A percentile compares a stretch with the other conserved stretches of the same genome.
Conservation (phyloP, 2,329 filamentous ascomycete species). For the Hymenoscyphus infarciens region DNA sequence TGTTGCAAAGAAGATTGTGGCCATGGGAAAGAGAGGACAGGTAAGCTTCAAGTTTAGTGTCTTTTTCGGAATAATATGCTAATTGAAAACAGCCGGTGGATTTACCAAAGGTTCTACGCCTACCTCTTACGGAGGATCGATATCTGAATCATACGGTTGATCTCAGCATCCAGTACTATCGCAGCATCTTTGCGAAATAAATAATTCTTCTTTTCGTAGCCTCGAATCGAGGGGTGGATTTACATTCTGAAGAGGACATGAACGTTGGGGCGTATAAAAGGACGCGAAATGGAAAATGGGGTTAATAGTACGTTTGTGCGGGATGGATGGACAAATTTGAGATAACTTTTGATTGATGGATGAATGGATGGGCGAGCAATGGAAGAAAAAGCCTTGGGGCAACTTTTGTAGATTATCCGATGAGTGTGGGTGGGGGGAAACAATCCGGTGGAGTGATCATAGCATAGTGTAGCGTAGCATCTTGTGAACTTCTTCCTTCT, state of each 20-base stretch:
- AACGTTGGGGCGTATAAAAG: background rate
- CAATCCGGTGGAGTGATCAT: too few species aligned
- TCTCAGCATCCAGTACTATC: conserved; percentile 65
- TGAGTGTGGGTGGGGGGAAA: too few species aligned
- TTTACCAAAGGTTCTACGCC: conserved; percentile 49
- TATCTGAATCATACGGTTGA: conserved; percentile 68
- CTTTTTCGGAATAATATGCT: conserved; percentile 9
- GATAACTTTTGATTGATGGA: conserved; percentile 10
- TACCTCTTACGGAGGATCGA: conserved; percentile 70
- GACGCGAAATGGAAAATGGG: background rate
- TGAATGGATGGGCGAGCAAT: conserved; percentile 27
- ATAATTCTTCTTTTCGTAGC: too few species aligned
- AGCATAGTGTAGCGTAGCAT: too few species aligned
- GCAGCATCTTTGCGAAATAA: conserved; percentile 27
- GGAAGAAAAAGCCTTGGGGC: conserved; percentile 21
- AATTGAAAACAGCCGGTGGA: conserved; percentile 39
- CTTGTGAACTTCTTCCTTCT: too few species aligned
- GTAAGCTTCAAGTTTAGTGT: conserved; percentile 41
- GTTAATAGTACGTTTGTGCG: background rate
- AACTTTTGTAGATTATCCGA: conserved; percentile 15
- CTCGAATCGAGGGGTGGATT: too few species aligned
- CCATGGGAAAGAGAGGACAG: conserved; percentile 51
- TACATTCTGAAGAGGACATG: too few species aligned
- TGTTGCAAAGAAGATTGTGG: conserved; percentile 63
- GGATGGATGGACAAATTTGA: conserved; percentile 11